Evolutionary conservation across 1,139 yeast genomes (phyloP).

Genomic region (Yueomyces sp.): DNA sequence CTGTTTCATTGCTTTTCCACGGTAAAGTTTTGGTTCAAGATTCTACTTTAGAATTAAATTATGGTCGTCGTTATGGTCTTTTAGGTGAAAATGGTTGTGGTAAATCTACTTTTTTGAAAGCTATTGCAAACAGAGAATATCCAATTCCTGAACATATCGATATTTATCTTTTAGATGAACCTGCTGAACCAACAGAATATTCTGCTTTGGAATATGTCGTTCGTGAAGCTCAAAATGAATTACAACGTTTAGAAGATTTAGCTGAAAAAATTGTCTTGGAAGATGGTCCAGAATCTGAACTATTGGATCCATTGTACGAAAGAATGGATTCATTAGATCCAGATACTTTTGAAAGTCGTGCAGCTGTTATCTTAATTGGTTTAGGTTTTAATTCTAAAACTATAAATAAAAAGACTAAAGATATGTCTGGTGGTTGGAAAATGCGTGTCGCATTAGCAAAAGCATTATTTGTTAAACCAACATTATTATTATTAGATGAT

Average conservation of each 20-base stretch:
- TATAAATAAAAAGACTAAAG: slow-evolving; percentile 83
- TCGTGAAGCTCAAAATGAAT: slow-evolving; percentile 86
- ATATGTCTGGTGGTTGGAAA: slow-evolving; percentile 97
- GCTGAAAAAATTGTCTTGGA: slow-evolving; percentile 83
- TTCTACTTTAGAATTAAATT: slow-evolving; percentile 81
- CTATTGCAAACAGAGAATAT: slow-evolving; percentile 91
- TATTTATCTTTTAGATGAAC: slow-evolving; percentile 86
- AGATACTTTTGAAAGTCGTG: slow-evolving; percentile 88
- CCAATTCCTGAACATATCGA: slow-evolving; percentile 91
- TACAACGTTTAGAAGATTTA: slow-evolving; percentile 79
- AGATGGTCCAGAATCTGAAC: slow-evolving; percentile 88
- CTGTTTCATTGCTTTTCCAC: slow-evolving; percentile 87
- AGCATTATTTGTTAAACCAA: slow-evolving; percentile 79
- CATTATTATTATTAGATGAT: slow-evolving; percentile 78
- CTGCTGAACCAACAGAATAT: slow-evolving; percentile 86
- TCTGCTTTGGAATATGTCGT: slow-evolving; percentile 95
- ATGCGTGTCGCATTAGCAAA: slow-evolving; percentile 70
- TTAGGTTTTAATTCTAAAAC: slow-evolving; percentile 85
- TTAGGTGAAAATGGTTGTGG: slow-evolving; percentile 99
- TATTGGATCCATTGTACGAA: slow-evolving; percentile 83
- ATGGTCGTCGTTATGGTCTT: slow-evolving; percentile 93
- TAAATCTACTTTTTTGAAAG: slow-evolving; percentile 85
- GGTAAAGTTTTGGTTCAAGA: slow-evolving; percentile 95
- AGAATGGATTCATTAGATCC: slow-evolving; percentile 96
- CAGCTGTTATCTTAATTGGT: slow-evolving; percentile 92